Evolutionary conservation across 495 filamentous ascomycete genomes (phyloP), one percentile per base, ranked within the genome.

Genomic region (Penicillium herquei): DNA sequence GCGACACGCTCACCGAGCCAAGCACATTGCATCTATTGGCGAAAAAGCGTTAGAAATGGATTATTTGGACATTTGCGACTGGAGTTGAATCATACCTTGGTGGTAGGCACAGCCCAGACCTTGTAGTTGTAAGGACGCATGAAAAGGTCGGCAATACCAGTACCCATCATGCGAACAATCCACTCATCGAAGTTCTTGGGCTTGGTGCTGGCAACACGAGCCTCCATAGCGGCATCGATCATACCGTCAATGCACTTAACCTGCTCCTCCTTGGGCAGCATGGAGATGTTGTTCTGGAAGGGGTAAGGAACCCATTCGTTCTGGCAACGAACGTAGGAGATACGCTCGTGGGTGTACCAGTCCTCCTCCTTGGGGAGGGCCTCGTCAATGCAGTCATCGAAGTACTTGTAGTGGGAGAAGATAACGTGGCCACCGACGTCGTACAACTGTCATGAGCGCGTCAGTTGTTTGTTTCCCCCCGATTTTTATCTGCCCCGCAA

Each of bases 101-200:
- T 95, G 26, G 95, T 98, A 39, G 95, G 94, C 65, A 98, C 93
- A 54, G 94, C 95, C 94, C 94, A 99, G 69, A 98, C 94, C 79
- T 99, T 99, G 86, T 85, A 98, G 84, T 99, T 99, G 84, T 99
- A 99, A 43, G 94, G 94, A 64, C 95, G 79, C 94, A 99, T 99
- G 86, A 99, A 99, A 51, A 92, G 78, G 73, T 99, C 86, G 55
- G 94, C 94, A 59, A 99, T 81, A 62, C 95, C 94, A 61, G 77
- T 75, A 65, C 94, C 94, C 82, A 90, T 93, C 78, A 85, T 95
- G 54, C 93, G 85, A 58, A 98, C 72, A 66, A 99, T 98, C 94
- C 94, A 98, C 79, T 98, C 92, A 65, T 99, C 95, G 62, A 99
- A 99, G 78, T 92, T 79, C 77, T 90, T 87, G 49, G 95, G 94